Conservation (phyloP, 73 alveolate genomes). For the Symbiodinium pilosum region DNA sequence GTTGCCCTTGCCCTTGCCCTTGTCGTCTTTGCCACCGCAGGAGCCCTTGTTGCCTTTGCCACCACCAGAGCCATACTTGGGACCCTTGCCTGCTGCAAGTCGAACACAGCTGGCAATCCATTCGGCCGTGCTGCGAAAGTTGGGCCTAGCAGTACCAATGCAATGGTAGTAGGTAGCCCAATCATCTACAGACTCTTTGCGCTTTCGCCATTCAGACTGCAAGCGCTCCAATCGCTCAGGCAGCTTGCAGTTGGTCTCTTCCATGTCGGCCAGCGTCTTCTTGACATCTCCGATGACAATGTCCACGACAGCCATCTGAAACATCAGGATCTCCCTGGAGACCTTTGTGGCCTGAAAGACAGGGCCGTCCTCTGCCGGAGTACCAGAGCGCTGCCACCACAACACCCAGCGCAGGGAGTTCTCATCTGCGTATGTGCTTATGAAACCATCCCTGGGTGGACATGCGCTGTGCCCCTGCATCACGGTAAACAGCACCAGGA, state of each 20-base stretch:
- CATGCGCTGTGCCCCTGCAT: slow-evolving; percentile 32
- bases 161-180: slow-evolving; percentile 40
- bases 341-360: slow-evolving; percentile 66
- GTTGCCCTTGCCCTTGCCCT: slow-evolving; percentile 16
- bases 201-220: slow-evolving; percentile 46
- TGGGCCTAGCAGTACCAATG: slow-evolving; percentile 25
- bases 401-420: slow-evolving; percentile 76
- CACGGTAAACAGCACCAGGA: slow-evolving; percentile 67
- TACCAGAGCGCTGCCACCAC: slow-evolving; percentile 87
- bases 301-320: slow-evolving; percentile 41
- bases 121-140: slow-evolving; percentile 19
- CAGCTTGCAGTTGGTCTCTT: slow-evolving; percentile 48
- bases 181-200: slow-evolving; percentile 11
- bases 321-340: slow-evolving; percentile 49
- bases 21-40: slow-evolving; percentile 18
- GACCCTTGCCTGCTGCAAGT: slow-evolving; percentile 48
- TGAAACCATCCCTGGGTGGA: slow-evolving; percentile 32
- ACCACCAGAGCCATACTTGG: slow-evolving; percentile 43
- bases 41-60: slow-evolving; percentile 41
- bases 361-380: background rate
- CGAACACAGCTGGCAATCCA: slow-evolving; percentile 77
- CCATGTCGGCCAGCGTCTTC: background rate
- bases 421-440: slow-evolving; percentile 45
- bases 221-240: slow-evolving; percentile 80
- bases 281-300: slow-evolving; percentile 29